A percentile compares a stretch with the other conserved stretches of the same genome.
phyloP scores from a whole-genome alignment of 1,139 yeast species.

The Yamadazyma epiphylla region DNA sequence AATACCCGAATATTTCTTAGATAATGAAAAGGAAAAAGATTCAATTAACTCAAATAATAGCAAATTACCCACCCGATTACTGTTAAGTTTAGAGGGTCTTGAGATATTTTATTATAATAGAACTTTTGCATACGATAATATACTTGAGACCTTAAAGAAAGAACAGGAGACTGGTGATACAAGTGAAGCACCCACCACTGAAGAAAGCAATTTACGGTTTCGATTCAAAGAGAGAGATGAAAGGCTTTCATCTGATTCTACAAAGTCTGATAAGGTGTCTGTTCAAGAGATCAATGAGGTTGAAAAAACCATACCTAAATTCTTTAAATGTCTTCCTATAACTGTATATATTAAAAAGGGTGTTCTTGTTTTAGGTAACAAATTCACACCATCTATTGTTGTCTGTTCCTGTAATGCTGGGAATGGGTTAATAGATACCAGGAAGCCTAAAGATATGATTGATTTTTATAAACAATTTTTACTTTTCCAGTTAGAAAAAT shows the following conservation, averaged over 20 bases:
- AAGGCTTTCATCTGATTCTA: constrained; percentile 1
- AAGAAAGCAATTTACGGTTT: constrained; percentile 5
- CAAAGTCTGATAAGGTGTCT: constrained; percentile 1
- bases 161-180: constrained; percentile 1
- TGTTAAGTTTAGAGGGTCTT: constrained; percentile 64
- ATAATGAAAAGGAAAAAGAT: constrained; percentile 17
- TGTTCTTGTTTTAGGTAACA: constrained; percentile 76
- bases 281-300: no score
- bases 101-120: constrained; percentile 82
- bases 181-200: constrained; percentile 3
- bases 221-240: constrained; percentile 4
- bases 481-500: constrained; percentile 42
- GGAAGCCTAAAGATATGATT: constrained; percentile 40
- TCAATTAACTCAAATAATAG: constrained; percentile 28
- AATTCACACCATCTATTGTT: constrained; percentile 67
- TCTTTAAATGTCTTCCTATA: constrained; percentile 53
- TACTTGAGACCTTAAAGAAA: constrained; percentile 42
- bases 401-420: constrained; percentile 58
- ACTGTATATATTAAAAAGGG: constrained; percentile 59
- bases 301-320: constrained; percentile 2
- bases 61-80: constrained; percentile 56
- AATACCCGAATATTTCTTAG: constrained; percentile 34
- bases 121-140: constrained; percentile 68
- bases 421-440: constrained; percentile 58
- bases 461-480: constrained; percentile 54